Evolutionary conservation across 352 stramenopile genomes (phyloP).

Genomic region (Pythium sukuiense): DNA sequence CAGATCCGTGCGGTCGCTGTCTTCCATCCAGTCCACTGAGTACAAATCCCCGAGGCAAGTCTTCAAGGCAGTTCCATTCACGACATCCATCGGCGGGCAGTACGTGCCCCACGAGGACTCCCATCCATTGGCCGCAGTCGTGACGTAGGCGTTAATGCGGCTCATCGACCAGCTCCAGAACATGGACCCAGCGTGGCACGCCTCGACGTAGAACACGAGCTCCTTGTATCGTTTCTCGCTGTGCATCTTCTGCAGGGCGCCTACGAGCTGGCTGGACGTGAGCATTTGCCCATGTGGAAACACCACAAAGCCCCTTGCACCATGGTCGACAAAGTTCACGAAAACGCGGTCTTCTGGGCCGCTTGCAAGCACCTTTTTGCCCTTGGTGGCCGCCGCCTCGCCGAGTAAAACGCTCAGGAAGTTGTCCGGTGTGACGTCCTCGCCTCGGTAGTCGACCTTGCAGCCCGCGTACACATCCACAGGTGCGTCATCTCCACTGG

Average conservation of each 20-base stretch:
- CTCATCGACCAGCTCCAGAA: conserved; percentile 75
- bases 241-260: conserved; percentile 80
- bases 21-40: conserved; percentile 92
- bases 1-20: conserved; percentile 85
- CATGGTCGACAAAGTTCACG: conserved; percentile 93
- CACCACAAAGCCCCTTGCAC: conserved; percentile 78
- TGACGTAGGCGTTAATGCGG: conserved; percentile 85
- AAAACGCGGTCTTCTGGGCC: conserved; percentile 88
- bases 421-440: conserved; percentile 82
- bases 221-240: conserved; percentile 87
- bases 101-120: conserved; percentile 91
- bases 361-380: conserved; percentile 85
- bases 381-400: conserved; percentile 47
- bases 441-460: conserved; percentile 68
- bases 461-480: conserved; percentile 89
- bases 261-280: conserved; percentile 62
- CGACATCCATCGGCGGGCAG: conserved; percentile 76
- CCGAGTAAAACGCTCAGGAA: conserved; percentile 88
- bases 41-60: conserved; percentile 91
- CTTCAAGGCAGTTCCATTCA: conserved; percentile 65
- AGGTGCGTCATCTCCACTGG: conserved; percentile 30
- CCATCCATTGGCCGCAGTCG: conserved; percentile 84
- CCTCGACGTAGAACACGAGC: conserved; percentile 92
- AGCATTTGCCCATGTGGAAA: conserved; percentile 81
- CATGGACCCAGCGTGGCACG: conserved; percentile 91